Evolutionary conservation across 768 basidiomycete species (phyloP), one percentile per base, ranked within the genome.

Genomic region (Agaricus blazei): DNA sequence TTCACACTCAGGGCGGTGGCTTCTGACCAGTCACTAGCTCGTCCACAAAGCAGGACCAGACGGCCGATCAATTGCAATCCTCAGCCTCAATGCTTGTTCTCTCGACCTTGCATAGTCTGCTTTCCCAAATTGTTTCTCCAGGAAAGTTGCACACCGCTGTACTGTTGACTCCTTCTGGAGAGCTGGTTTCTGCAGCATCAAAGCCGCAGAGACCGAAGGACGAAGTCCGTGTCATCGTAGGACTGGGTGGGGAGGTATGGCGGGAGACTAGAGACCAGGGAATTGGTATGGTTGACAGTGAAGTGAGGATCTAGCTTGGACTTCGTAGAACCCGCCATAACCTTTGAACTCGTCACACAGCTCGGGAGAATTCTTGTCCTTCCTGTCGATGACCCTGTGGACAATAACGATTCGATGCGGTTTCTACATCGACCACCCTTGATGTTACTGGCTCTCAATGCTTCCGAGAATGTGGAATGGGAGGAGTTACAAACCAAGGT

Each of bases 211-310:
- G 80, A 50, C 67, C 82, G 27, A 91, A 90, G 69, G 89, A 91
- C 62, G 83, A 87, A 51, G 77, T 90, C 45, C 80, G 86, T 51
- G 80, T 90, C 42, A 72, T 86, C 27, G 86, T 85, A 7, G 89
- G 89, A 14, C 69, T 92, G 29, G 81, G 82, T 41, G 81, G 82
- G 9, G 88, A 90, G 66, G 75, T 89, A 34, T 92, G 90, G 89
- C 82, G 82, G 49, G 89, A 91, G 68, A 87, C 84, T 27, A 76
- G 74, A 57, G 83, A 80, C 24, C 76, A 83, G 45, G 83, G 81
- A 9, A 72, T 76, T 44, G 87, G 86, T 15, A 87, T 86, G 83
- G 85, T 84, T 3, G 88, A 91, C 57, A 84, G 85, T 66, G 88
- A 91, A 79, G 89, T 89, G 61, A 62, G 34, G 7, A 11, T 34